Evolutionary conservation across 2,329 filamentous ascomycete genomes (phyloP).

Genomic region (Alternaria sp.): DNA sequence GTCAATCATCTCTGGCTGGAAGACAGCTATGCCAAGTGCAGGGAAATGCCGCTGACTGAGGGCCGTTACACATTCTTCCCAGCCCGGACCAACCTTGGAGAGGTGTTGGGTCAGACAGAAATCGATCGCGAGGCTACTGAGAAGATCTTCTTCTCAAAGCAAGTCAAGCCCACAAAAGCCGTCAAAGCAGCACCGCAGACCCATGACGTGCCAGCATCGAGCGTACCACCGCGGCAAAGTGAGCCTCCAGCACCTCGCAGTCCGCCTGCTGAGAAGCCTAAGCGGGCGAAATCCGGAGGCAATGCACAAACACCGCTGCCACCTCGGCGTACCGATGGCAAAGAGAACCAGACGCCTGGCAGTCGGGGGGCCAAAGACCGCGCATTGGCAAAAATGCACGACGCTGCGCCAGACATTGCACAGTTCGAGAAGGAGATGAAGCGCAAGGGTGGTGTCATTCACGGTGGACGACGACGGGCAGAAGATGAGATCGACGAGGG

Average conservation of each 20-base stretch:
- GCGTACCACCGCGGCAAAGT: conserved; percentile 18
- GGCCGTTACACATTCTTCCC: conserved; percentile 87
- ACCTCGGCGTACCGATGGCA: conserved; percentile 56
- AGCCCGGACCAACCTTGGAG: conserved; percentile 84
- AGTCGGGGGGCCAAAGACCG: conserved; percentile 88
- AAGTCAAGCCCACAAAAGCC: conserved; percentile 30
- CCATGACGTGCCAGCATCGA: conserved; percentile 26
- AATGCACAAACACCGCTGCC: conserved; percentile 60
- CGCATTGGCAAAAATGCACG: conserved; percentile 77
- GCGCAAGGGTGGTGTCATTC: conserved; percentile 70
- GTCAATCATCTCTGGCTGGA: conserved; percentile 97
- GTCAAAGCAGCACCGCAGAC: conserved; percentile 24
- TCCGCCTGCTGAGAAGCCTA: conserved; percentile 32
- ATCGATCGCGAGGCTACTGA: conserved; percentile 77
- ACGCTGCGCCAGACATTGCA: conserved; percentile 81
- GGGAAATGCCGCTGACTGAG: conserved; percentile 73
- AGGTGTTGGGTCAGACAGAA: conserved; percentile 88
- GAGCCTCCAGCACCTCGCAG: conserved; percentile 10
- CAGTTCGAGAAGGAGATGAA: conserved; percentile 95
- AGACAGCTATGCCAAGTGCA: conserved; percentile 92
- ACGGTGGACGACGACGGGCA: conserved; percentile 55
- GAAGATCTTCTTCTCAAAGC: conserved; percentile 65
- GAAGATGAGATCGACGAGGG: conserved; percentile 48
- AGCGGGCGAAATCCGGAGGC: conserved; percentile 31
- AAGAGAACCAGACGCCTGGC: conserved; percentile 85